Evolutionary conservation across 768 basidiomycete genomes (phyloP).

Genomic region (Panaeolus cyanescens): DNA sequence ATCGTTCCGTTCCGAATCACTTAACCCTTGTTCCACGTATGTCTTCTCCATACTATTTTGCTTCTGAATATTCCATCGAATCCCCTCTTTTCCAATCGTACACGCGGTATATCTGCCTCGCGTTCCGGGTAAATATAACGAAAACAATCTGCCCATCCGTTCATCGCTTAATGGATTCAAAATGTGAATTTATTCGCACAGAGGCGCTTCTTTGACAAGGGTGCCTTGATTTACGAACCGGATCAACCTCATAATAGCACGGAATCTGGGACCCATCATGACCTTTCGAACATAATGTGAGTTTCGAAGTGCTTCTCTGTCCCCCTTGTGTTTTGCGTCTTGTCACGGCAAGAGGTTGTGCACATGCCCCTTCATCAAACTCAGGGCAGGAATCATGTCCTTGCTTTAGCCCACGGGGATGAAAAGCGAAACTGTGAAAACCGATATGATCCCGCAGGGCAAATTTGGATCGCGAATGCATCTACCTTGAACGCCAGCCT

Average conservation of each 20-base stretch:
- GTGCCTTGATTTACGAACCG: not conserved
- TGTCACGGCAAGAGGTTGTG: not conserved
- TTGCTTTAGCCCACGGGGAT: not conserved
- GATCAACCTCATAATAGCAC: conserved; percentile 1
- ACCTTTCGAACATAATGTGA: not conserved
- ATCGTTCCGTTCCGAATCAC: not conserved
- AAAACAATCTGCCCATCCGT: not conserved
- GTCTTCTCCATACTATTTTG: not conserved
- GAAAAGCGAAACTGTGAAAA: not conserved
- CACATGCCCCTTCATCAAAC: not conserved
- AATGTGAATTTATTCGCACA: not conserved
- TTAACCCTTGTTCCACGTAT: not conserved
- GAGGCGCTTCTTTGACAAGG: not conserved
- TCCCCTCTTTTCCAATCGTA: not conserved
- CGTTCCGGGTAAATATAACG: conserved; percentile 1
- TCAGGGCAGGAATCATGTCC: not conserved
- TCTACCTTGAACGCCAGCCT: no score
- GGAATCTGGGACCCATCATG: not conserved
- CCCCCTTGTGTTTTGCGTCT: not conserved
- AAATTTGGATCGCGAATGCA: no score
- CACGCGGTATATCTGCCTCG: not conserved
- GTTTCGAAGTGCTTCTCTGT: not conserved
- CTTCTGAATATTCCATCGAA: not conserved
- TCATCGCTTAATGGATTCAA: not conserved
- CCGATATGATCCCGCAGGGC: not conserved